Evolutionary conservation across 2,329 filamentous ascomycete genomes (phyloP).

Genomic region (Botrytis aclada): DNA sequence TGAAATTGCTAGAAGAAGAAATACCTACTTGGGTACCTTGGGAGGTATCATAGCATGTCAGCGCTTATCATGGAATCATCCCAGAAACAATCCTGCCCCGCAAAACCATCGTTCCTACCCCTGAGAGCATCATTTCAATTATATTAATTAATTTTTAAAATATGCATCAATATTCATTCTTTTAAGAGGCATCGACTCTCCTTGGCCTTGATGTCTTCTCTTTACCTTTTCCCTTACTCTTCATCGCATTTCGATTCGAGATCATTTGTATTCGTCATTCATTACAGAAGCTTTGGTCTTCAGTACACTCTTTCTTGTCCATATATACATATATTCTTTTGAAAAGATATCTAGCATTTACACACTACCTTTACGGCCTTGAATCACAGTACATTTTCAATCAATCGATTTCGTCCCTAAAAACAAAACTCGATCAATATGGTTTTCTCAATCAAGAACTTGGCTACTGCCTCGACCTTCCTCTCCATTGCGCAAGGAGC

Average conservation of each 20-base stretch:
- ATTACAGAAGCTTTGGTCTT: constrained; percentile 12
- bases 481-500: constrained; percentile 34
- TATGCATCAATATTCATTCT: not conserved
- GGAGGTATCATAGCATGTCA: not conserved
- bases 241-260: constrained; percentile 1
- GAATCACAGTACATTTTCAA: not conserved
- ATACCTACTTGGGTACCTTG: not conserved
- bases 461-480: constrained; percentile 22
- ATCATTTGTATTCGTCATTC: not conserved
- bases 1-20: not conserved
- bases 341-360: constrained; percentile 8
- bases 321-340: not conserved
- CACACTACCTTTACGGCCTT: not conserved
- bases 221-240: not conserved
- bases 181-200: not conserved
- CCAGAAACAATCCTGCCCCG: not conserved
- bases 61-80: not conserved
- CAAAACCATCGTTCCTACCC: not conserved
- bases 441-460: constrained; percentile 29
- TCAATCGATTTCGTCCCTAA: not conserved
- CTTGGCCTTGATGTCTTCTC: not conserved
- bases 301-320: not conserved
- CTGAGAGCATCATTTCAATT: constrained; percentile 1
- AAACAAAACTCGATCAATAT: constrained; percentile 27
- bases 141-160: constrained; percentile 6